phyloP scores from a whole-genome alignment of 208 protist genomes.

The Novymonas esmeraldas region DNA sequence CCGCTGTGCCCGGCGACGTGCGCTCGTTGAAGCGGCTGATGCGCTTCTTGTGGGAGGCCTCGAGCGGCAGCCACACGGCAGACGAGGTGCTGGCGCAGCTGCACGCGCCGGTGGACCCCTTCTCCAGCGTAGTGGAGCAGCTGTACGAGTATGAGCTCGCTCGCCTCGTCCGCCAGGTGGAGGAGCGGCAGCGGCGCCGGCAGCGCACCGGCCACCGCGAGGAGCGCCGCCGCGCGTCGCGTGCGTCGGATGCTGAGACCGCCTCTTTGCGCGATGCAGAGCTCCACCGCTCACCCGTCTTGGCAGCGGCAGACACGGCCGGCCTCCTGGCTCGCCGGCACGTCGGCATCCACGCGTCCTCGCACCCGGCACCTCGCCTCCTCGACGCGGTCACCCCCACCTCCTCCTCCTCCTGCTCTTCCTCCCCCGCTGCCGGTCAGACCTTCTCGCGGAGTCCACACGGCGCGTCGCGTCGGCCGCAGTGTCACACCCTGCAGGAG shows the following conservation, averaged over 20 bases:
- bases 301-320: too few relatives aligned
- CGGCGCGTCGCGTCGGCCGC: not conserved
- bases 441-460: not conserved
- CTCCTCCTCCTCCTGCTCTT: not conserved
- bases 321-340: too few relatives aligned
- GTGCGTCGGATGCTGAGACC: not conserved
- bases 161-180: constrained; percentile 17
- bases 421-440: not conserved
- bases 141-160: constrained; percentile 27
- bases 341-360: not conserved
- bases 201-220: not conserved
- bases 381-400: not conserved
- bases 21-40: constrained; percentile 9
- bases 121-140: constrained; percentile 12
- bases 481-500: not conserved
- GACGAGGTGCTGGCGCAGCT: constrained; percentile 17
- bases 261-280: too few relatives aligned
- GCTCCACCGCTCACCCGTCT: too few relatives aligned
- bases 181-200: constrained; percentile 9
- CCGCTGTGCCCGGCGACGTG: not conserved
- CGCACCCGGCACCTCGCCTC: not conserved
- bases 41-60: constrained; percentile 25
- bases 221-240: not conserved
- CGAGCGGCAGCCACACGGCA: constrained; percentile 7
- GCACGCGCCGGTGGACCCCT: constrained; percentile 7